These are phyloP conservation scores for Apostasia ramifera DNA, from an alignment of 106 monocot genomes.

Conservation along the genomic window DNA sequence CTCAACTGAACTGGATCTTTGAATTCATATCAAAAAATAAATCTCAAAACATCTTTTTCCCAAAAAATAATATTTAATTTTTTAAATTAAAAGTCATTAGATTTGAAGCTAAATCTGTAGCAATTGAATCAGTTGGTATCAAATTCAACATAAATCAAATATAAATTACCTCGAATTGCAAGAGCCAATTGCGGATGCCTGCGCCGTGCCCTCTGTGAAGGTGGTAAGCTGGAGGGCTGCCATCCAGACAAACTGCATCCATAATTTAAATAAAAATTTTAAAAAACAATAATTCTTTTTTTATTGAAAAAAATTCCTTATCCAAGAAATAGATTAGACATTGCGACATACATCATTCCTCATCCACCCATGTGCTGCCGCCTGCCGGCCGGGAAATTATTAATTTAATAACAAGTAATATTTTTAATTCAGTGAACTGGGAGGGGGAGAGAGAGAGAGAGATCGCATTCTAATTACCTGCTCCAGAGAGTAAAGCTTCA, in stretches of 20 bases:
- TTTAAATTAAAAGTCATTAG: neutral
- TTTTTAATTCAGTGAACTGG: neutral
- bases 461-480: slow-evolving; percentile 22
- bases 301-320: neutral
- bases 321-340: too few relatives aligned
- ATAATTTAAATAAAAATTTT: neutral
- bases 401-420: neutral
- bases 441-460: neutral
- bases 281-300: neutral
- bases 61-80: neutral
- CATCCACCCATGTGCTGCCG: neutral
- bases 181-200: slow-evolving; percentile 57
- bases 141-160: neutral
- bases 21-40: neutral
- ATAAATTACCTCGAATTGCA: slow-evolving; percentile 63
- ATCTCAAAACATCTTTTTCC: neutral
- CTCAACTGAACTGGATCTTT: too few relatives aligned
- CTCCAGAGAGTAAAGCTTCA: slow-evolving; percentile 27
- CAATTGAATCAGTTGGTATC: too few relatives aligned
- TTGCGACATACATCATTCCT: neutral
- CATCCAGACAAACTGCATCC: slow-evolving; percentile 73
- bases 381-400: neutral
- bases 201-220: slow-evolving; percentile 43
- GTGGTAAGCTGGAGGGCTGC: slow-evolving; percentile 77
- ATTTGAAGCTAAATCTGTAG: neutral